phyloP scores from a whole-genome alignment of 2,329 filamentous ascomycete species.

The Nannizzia gypsea region DNA sequence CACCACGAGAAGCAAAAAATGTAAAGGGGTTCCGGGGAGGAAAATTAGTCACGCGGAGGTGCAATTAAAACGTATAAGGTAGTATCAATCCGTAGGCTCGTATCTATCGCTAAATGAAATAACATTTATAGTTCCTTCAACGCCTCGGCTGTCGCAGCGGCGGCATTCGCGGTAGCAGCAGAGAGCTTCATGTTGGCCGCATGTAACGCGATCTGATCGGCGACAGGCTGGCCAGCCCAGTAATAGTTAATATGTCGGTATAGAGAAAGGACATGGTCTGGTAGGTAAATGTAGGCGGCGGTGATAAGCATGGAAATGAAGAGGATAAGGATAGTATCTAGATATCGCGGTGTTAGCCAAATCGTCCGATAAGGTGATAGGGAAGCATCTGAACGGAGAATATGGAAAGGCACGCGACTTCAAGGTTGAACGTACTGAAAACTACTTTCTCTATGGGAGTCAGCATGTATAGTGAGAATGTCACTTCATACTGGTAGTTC shows the following conservation, averaged over 20 bases:
- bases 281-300: slow-evolving; percentile 82
- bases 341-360: not conserved
- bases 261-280: slow-evolving; percentile 75
- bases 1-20: not conserved
- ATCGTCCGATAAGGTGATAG: not conserved
- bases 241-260: slow-evolving; percentile 87
- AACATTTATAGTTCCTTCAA: slow-evolving; percentile 12
- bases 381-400: not conserved
- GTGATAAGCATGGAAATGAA: slow-evolving; percentile 76
- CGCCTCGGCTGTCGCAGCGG: not conserved
- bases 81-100: not conserved
- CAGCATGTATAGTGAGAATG: slow-evolving; percentile 93
- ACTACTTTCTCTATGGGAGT: slow-evolving; percentile 92
- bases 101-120: not conserved
- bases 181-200: slow-evolving; percentile 4
- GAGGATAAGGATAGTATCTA: slow-evolving; percentile 86
- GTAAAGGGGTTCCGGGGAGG: not conserved
- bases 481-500: slow-evolving; percentile 97
- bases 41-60: not conserved
- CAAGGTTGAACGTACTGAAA: slow-evolving; percentile 58
- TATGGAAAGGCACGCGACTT: no score
- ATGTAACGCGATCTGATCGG: slow-evolving; percentile 17
- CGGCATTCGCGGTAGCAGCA: slow-evolving; percentile 15
- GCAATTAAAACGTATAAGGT: not conserved
- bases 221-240: slow-evolving; percentile 60